A percentile compares a stretch with the other conserved stretches of the same genome.
These are phyloP conservation scores for Volvariella surrecta DNA, from an alignment of 1,284 basidiomycete species.

Conservation along the genomic window DNA sequence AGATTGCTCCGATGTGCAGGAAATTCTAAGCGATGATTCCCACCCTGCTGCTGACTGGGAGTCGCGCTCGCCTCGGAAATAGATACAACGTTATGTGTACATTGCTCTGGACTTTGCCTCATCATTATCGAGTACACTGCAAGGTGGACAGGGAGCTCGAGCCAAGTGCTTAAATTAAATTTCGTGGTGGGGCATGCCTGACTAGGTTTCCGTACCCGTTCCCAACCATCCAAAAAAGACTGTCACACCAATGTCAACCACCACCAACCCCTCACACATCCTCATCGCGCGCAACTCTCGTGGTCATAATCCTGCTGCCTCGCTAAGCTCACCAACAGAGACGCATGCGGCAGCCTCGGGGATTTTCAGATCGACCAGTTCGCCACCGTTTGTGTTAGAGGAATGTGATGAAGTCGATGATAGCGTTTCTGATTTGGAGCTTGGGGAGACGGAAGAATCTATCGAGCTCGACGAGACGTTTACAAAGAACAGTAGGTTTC, in stretches of 20 bases:
- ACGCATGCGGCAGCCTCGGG: slow-evolving; percentile 79
- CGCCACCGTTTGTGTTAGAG: slow-evolving; percentile 67
- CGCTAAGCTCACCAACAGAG: slow-evolving; percentile 74
- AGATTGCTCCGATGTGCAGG: neutral
- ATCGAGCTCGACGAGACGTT: slow-evolving; percentile 75
- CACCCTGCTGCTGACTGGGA: too few relatives aligned
- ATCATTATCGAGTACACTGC: too few relatives aligned
- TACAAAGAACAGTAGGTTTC: slow-evolving; percentile 51
- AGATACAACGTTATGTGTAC: too few relatives aligned
- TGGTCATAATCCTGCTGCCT: slow-evolving; percentile 65
- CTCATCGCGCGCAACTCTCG: slow-evolving; percentile 78
- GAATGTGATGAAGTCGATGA: slow-evolving; percentile 59
- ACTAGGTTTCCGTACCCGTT: too few relatives aligned
- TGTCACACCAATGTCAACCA: slow-evolving; percentile 29
- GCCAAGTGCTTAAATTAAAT: too few relatives aligned
- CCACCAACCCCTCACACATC: slow-evolving; percentile 74
- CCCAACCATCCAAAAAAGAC: too few relatives aligned
- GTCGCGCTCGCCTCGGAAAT: too few relatives aligned
- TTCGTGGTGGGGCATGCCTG: too few relatives aligned
- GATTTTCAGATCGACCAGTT: slow-evolving; percentile 69
- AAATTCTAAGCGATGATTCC: too few relatives aligned
- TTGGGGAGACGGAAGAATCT: slow-evolving; percentile 54
- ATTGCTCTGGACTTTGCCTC: too few relatives aligned
- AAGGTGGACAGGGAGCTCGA: too few relatives aligned
- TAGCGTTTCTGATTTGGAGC: slow-evolving; percentile 54